Percentiles rank a stretch among this genome's conserved stretches.
Conservation (phyloP, 148 eudicot species). For the Silene latifolia region DNA sequence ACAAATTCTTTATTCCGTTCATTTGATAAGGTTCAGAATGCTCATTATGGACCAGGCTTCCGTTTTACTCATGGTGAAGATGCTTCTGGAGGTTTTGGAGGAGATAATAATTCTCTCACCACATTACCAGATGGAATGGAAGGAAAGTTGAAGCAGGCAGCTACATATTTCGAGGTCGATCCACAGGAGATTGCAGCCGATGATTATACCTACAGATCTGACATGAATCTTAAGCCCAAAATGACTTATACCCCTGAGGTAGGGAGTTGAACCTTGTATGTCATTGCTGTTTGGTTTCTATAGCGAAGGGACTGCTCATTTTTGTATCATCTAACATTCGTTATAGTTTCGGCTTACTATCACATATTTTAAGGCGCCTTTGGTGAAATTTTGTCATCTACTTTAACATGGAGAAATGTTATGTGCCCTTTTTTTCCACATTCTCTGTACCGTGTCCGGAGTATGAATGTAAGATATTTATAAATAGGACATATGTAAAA, state of each 20-base stretch:
- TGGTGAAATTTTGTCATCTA: no score
- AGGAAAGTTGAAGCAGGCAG: conserved; percentile 59
- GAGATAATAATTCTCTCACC: conserved; percentile 43
- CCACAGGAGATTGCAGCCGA: conserved; percentile 40
- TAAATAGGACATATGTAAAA: not conserved
- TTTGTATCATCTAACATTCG: not conserved
- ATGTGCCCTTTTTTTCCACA: not conserved
- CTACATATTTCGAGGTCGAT: conserved; percentile 58
- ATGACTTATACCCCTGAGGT: conserved; percentile 68
- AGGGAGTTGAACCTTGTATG: conserved; percentile 16
- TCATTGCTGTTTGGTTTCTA: not conserved
- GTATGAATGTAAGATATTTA: not conserved
- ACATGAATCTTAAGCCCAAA: conserved; percentile 40
- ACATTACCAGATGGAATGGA: conserved; percentile 68
- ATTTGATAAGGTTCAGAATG: conserved; percentile 44
- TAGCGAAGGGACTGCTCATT: not conserved
- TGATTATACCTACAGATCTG: conserved; percentile 68
- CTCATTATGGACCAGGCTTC: conserved; percentile 26
- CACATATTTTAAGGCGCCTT: no score
- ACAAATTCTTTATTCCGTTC: conserved; percentile 40
- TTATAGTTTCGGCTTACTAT: no score
- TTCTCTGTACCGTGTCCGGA: not conserved
- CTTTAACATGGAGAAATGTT: not conserved
- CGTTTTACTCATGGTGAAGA: conserved; percentile 24
- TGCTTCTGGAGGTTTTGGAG: conserved; percentile 21